Conservation (phyloP, 345 rosid species). For the Trapa incisa region DNA sequence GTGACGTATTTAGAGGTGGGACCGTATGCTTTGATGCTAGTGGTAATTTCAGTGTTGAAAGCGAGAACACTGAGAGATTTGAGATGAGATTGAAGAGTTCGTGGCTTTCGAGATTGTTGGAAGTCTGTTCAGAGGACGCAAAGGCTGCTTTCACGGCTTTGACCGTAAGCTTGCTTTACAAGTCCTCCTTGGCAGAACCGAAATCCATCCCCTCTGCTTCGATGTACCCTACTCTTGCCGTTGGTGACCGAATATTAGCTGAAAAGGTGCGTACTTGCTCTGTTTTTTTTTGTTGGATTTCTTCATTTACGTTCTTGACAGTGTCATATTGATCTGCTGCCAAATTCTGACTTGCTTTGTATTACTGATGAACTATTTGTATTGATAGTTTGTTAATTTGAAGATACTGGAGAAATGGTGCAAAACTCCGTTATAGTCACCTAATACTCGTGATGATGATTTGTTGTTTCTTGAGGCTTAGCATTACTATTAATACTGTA, state of each 20-base stretch:
- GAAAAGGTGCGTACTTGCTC: constrained; percentile 52
- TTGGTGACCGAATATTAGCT: constrained; percentile 77
- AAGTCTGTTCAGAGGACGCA: constrained; percentile 65
- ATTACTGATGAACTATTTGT: background rate
- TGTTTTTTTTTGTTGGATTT: background rate
- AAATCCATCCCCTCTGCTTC: constrained; percentile 77
- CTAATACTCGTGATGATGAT: background rate
- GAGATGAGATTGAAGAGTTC: constrained; percentile 20
- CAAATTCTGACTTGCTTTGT: background rate
- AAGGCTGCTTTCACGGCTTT: constrained; percentile 77
- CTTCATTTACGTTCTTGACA: background rate
- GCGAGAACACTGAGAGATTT: constrained; percentile 11
- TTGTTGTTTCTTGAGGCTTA: background rate
- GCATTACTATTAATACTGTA: background rate
- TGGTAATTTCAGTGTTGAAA: constrained; percentile 14
- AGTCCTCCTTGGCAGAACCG: constrained; percentile 73
- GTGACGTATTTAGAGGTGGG: constrained; percentile 37
- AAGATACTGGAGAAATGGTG: background rate
- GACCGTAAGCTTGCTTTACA: constrained; percentile 58
- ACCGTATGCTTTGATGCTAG: constrained; percentile 15
- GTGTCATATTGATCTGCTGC: background rate
- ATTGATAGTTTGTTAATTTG: background rate
- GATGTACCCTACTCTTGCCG: constrained; percentile 81
- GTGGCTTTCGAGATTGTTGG: constrained; percentile 49
- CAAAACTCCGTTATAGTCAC: background rate